Conservation (phyloP, 306 rosid genomes). For the Parietaria judaica region DNA sequence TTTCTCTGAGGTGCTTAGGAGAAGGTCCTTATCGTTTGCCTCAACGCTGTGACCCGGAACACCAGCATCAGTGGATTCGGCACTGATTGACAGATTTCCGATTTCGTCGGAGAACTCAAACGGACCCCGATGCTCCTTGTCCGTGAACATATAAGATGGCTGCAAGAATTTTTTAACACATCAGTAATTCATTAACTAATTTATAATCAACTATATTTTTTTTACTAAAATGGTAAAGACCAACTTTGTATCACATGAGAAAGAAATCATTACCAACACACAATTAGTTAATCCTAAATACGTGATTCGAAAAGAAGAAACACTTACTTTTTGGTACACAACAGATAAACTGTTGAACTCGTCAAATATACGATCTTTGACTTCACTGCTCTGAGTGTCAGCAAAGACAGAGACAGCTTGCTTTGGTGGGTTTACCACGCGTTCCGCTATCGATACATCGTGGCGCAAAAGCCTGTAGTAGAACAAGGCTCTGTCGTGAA, state of each 20-base stretch:
- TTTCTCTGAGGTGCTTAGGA: constrained; percentile 74
- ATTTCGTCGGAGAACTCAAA: constrained; percentile 88
- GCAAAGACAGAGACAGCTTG: constrained; percentile 99
- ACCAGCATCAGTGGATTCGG: constrained; percentile 60
- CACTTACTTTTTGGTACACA: constrained; percentile 75
- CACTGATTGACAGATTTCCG: constrained; percentile 63
- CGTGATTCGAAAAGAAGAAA: no score
- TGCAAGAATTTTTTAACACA: constrained; percentile 37
- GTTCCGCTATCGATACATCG: constrained; percentile 69
- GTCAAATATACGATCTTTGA: constrained; percentile 94
- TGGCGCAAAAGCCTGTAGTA: constrained; percentile 93
- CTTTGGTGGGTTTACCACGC: constrained; percentile 92
- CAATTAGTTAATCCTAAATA: no score
- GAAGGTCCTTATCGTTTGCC: constrained; percentile 93
- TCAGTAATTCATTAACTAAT: neutral
- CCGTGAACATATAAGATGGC: constrained; percentile 99
- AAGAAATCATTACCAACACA: no score
- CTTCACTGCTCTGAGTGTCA: constrained; percentile 95
- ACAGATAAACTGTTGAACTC: constrained; percentile 97
- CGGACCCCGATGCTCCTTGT: constrained; percentile 90
- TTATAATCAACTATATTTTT: neutral
- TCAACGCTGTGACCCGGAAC: constrained; percentile 83
- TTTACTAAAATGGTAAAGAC: neutral
- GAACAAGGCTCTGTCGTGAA: constrained; percentile 90
- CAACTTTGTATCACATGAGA: no score